phyloP scores from a whole-genome alignment of 2,329 filamentous ascomycete genomes.

The Phialocephala sp. region DNA sequence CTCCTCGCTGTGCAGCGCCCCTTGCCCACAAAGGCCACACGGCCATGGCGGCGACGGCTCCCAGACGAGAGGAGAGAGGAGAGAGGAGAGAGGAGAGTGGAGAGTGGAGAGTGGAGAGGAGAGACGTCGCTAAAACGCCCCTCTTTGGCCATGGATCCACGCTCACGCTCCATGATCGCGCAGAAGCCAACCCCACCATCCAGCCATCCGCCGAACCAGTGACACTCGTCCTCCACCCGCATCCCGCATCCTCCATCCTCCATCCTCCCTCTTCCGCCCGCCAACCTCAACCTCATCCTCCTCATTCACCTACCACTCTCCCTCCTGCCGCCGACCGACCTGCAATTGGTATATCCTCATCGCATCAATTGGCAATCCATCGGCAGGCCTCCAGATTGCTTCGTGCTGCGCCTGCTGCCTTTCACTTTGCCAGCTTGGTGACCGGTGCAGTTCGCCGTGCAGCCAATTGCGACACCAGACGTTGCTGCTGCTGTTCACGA shows the following conservation, averaged over 20 bases:
- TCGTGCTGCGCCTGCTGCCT: conserved; percentile 5
- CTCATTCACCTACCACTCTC: conserved; percentile 7
- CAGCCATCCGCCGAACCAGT: conserved; percentile 4
- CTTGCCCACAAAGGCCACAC: too few species aligned
- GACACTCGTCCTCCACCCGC: background rate
- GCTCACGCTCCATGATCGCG: too few species aligned
- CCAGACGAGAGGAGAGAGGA: too few species aligned
- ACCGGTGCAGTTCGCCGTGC: conserved; percentile 9
- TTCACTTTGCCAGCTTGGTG: conserved; percentile 11
- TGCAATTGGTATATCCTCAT: conserved; percentile 4
- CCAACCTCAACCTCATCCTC: background rate
- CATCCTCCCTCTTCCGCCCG: conserved; percentile 3
- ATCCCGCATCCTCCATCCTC: background rate
- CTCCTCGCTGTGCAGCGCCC: background rate
- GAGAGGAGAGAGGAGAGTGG: too few species aligned
- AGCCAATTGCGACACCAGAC: conserved; percentile 29
- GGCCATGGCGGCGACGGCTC: too few species aligned
- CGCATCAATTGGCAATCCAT: conserved; percentile 21
- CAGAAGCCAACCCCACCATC: background rate
- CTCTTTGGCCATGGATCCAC: background rate
- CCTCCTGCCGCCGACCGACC: background rate
- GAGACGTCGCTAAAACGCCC: too few species aligned
- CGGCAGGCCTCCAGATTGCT: conserved; percentile 7
- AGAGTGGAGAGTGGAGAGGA: too few species aligned
- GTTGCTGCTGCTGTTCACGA: conserved; percentile 23